Evolutionary conservation across 306 rosid genomes (phyloP).

Genomic region (Prunus mongolica): DNA sequence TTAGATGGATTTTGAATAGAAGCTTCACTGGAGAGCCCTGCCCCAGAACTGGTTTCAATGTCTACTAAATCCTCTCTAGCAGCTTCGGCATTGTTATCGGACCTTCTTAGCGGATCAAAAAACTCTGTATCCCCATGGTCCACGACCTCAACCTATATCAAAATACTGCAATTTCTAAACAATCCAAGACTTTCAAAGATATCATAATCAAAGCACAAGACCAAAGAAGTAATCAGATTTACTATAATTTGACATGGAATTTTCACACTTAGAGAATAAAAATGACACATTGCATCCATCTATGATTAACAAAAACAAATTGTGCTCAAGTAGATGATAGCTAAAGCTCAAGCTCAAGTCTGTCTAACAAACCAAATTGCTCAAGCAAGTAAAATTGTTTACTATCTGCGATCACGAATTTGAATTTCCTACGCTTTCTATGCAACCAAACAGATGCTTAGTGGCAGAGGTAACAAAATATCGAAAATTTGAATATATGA

Average conservation of each 20-base stretch:
- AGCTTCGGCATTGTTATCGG: slow-evolving; percentile 30
- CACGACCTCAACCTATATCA: slow-evolving; percentile 41
- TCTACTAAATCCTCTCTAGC: slow-evolving; percentile 22
- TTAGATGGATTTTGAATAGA: slow-evolving; percentile 35
- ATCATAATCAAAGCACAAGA: neutral
- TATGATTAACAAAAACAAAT: no score
- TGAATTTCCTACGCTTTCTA: slow-evolving; percentile 4
- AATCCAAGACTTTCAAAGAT: neutral
- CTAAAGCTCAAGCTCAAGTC: no score
- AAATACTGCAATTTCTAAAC: slow-evolving; percentile 5
- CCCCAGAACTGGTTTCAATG: slow-evolving; percentile 20
- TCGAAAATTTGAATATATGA: neutral
- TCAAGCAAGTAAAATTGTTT: neutral
- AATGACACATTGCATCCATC: no score
- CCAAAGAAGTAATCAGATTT: neutral
- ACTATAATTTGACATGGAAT: neutral
- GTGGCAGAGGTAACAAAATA: neutral
- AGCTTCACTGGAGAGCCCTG: slow-evolving; percentile 28
- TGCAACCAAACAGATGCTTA: slow-evolving; percentile 15
- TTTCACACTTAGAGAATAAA: neutral
- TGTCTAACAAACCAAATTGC: no score
- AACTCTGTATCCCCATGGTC: slow-evolving; percentile 42
- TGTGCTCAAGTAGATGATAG: neutral
- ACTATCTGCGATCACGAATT: neutral
- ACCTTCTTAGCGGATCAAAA: slow-evolving; percentile 77